Base-by-base conservation (phyloP, 306 rosid species). In the Sophora flavescens region DNA sequence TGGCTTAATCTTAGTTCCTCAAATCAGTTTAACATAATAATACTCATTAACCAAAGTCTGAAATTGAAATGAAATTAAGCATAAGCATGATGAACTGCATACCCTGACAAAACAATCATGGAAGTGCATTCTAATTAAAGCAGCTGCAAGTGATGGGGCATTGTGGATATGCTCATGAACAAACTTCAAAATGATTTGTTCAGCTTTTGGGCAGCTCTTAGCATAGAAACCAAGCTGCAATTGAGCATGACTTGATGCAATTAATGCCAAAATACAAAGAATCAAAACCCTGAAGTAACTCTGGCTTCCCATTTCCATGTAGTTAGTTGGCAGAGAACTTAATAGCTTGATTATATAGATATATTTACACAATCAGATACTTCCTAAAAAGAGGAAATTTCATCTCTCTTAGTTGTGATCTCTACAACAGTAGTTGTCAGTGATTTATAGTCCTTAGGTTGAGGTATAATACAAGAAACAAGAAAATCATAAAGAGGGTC, bases 51-150 rank as follows among this genome's bases (percentile, higher is more conserved):
- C 14, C 10, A 50, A 78, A 60, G 32, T 30, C 1, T 6, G 7
- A 39, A 39, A 8, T 39, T 12, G 39, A 47, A 62, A 32, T 11
- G 1, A 59, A 33, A 22, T 22, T 22, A 22, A n/a, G 15, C 41
- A 54, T 17, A 51, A 41, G 33, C 2, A 9, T 26, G 38, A 9
- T 26, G 38, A 61, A 68, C 10, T 4, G 44, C 85, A 5, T 66
- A 95, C 98, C 89, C 97, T 83, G 68, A 95, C 97, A 70, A 95
- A 95, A 82, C 98, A 95, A 44, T 95, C 98, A 65, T 95, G 98
- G 74, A 95, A 95, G 41, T 92, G 93, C 97, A 95, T 89, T 77
- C 97, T 81, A n/a, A 95, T 74, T 62, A 95, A 87, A 3, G 98
- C 78, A 54, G 98, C 93, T 0, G 97, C 97, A 44, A 95, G 74